Evolutionary conservation across 495 filamentous ascomycete genomes (phyloP).

Genomic region (Penicillium ochrochloron): DNA sequence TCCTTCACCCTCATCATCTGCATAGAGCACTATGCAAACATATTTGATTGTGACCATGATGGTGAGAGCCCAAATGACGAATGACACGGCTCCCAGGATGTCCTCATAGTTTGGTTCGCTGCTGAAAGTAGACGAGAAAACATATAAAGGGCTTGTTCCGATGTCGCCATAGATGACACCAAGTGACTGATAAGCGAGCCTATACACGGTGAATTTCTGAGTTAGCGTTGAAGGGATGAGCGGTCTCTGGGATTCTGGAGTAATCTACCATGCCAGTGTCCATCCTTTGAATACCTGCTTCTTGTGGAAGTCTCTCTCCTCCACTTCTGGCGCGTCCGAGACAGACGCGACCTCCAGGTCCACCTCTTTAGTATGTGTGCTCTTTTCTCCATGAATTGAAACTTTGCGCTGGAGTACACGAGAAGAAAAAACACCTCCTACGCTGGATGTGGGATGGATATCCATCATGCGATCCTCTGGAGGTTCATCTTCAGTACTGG

Average conservation of each 20-base stretch:
- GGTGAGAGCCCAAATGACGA: slow-evolving; percentile 76
- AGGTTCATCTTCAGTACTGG: neutral
- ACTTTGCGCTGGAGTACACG: neutral
- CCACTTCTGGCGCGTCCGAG: neutral
- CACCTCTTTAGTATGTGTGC: neutral
- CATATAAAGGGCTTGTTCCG: slow-evolving; percentile 73
- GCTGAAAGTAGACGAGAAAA: slow-evolving; percentile 70
- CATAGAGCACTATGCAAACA: slow-evolving; percentile 65
- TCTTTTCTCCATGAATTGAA: neutral
- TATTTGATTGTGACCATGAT: slow-evolving; percentile 78
- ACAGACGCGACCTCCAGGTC: slow-evolving; percentile 11
- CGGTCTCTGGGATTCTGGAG: too few relatives aligned
- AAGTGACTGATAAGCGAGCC: slow-evolving; percentile 68
- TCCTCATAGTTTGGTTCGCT: slow-evolving; percentile 59
- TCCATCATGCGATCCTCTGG: slow-evolving; percentile 8
- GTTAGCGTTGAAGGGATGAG: neutral
- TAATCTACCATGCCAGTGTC: slow-evolving; percentile 6
- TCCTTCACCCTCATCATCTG: slow-evolving; percentile 77
- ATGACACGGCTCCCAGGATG: slow-evolving; percentile 69
- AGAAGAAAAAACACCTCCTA: slow-evolving; percentile 3
- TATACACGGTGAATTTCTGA: neutral
- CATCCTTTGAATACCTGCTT: slow-evolving; percentile 17
- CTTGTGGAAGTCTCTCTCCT: slow-evolving; percentile 14
- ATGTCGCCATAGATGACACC: slow-evolving; percentile 79
- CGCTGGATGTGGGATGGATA: neutral